A percentile compares a stretch with the other conserved stretches of the same genome.
phyloP scores from a whole-genome alignment of 2,329 filamentous ascomycete species.

The Ceratocystis eucalypticola region DNA sequence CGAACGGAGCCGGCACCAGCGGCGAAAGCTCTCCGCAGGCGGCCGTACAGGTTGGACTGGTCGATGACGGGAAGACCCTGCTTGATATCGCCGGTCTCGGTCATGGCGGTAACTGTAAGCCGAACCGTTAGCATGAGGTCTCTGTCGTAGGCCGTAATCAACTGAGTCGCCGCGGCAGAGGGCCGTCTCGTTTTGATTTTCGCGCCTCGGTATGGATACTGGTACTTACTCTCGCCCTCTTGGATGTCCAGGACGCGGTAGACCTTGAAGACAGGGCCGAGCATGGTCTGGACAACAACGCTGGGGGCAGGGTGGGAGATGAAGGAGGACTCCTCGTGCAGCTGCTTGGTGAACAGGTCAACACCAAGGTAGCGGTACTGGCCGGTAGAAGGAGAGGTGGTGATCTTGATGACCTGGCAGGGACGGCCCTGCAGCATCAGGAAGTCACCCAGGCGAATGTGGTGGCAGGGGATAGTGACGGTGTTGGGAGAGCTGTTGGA shows the following conservation, averaged over 20 bases:
- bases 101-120: conserved; percentile 72
- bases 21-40: conserved; percentile 73
- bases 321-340: conserved; percentile 97
- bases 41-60: conserved; percentile 77
- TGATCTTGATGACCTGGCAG: conserved; percentile 99
- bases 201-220: conserved; percentile 15
- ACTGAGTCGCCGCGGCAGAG: not conserved
- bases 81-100: conserved; percentile 97
- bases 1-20: conserved; percentile 87
- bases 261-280: conserved; percentile 99
- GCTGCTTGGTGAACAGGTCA: conserved; percentile 98
- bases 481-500: conserved; percentile 50
- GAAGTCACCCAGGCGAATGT: conserved; percentile 97
- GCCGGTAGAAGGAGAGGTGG: conserved; percentile 90
- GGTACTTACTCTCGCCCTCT: conserved; percentile 43
- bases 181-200: not conserved
- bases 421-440: conserved; percentile 97
- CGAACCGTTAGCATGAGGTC: conserved; percentile 18
- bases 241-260: conserved; percentile 97
- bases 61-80: conserved; percentile 84
- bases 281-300: conserved; percentile 98
- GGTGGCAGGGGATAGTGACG: conserved; percentile 97
- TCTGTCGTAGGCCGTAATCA: conserved; percentile 14
- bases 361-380: conserved; percentile 99
- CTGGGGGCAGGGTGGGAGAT: conserved; percentile 93